Conservation (phyloP, 1,139 yeast species). For the Pichia norvegensis region DNA sequence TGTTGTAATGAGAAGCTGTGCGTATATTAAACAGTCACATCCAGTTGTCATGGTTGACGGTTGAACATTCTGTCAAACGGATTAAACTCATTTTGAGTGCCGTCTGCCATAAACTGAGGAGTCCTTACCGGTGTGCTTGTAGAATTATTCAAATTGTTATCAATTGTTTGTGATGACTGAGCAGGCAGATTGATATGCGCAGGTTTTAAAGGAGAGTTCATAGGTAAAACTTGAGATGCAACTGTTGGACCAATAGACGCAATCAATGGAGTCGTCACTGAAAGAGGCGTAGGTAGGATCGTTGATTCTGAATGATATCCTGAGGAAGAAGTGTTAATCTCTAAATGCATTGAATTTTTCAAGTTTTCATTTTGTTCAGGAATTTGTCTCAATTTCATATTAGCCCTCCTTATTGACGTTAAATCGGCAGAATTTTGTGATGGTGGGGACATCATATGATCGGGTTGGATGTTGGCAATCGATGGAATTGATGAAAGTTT, state of each 20-base stretch:
- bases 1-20: too few species aligned
- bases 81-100: conserved; percentile 16
- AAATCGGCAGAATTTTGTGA: conserved; percentile 3
- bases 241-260: conserved; percentile 29
- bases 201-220: conserved; percentile 21
- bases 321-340: conserved; percentile 9
- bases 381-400: conserved; percentile 7
- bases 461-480: conserved; percentile 20
- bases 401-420: conserved; percentile 2
- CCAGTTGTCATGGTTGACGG: background rate
- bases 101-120: conserved; percentile 2
- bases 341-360: conserved; percentile 17
- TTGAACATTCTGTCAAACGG: conserved; percentile 19
- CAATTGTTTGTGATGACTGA: conserved; percentile 4
- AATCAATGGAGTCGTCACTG: conserved; percentile 29
- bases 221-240: conserved; percentile 27
- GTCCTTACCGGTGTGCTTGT: conserved; percentile 5
- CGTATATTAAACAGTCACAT: too few species aligned
- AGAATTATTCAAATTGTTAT: background rate
- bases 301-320: background rate
- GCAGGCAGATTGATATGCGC: background rate
- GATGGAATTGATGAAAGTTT: conserved; percentile 29
- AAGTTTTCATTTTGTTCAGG: conserved; percentile 11
- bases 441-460: conserved; percentile 2
- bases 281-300: conserved; percentile 10